phyloP scores from a whole-genome alignment of 441 rosid genomes.

The Arabidopsis hybrid region DNA sequence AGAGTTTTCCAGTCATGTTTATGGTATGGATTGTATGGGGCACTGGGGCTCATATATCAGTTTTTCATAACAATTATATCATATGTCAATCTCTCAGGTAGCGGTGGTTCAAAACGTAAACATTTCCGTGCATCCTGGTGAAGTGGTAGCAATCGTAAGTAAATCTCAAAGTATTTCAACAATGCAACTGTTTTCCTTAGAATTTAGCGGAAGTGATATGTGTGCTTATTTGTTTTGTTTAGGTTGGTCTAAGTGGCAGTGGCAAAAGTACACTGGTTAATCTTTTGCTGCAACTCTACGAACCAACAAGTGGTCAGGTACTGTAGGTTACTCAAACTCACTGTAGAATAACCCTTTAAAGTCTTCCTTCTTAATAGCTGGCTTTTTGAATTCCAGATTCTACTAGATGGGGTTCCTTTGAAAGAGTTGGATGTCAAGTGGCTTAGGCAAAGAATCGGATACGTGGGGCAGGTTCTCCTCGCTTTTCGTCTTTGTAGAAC shows the following conservation, averaged over 20 bases:
- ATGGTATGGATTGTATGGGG: neutral
- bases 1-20: neutral
- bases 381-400: conserved; percentile 58
- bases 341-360: neutral
- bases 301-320: conserved; percentile 92
- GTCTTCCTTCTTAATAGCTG: conserved; percentile 13
- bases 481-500: conserved; percentile 21
- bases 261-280: conserved; percentile 95
- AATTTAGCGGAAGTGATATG: conserved; percentile 26
- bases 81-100: conserved; percentile 55
- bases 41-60: neutral
- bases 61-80: conserved; percentile 17
- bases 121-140: conserved; percentile 74
- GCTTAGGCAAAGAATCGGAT: conserved; percentile 88
- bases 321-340: conserved; percentile 33
- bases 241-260: conserved; percentile 99
- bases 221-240: conserved; percentile 35
- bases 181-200: conserved; percentile 22
- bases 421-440: conserved; percentile 84
- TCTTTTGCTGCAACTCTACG: conserved; percentile 86
- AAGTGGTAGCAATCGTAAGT: conserved; percentile 91
- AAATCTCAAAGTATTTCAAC: conserved; percentile 15
- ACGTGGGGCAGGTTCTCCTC: conserved; percentile 80
- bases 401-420: conserved; percentile 79
- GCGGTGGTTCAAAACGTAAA: conserved; percentile 70